Conservation (phyloP, 179 eudicot genomes). For the Beta lomatogona region DNA sequence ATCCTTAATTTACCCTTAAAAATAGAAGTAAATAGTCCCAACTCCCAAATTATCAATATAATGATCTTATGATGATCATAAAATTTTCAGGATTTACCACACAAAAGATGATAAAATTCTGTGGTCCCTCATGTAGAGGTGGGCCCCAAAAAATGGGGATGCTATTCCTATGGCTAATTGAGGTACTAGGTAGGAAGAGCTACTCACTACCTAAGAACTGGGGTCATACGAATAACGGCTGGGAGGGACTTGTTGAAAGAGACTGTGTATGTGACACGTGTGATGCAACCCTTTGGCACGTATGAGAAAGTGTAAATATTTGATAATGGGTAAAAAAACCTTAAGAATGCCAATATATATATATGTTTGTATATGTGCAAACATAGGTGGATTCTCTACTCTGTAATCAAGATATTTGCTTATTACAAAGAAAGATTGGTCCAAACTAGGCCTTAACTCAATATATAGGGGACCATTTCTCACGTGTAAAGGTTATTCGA, state of each 20-base stretch:
- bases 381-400: constrained; percentile 21
- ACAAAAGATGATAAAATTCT: background rate
- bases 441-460: constrained; percentile 1
- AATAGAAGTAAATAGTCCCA: too few relatives aligned
- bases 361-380: background rate
- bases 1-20: too few relatives aligned
- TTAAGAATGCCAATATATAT: too few relatives aligned
- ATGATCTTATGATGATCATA: too few relatives aligned
- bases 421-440: background rate
- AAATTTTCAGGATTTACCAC: too few relatives aligned
- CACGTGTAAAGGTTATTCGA: background rate
- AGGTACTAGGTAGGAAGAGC: constrained; percentile 19
- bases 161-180: background rate
- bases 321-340: too few relatives aligned
- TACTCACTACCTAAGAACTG: background rate
- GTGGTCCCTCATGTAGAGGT: background rate
- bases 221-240: constrained; percentile 30
- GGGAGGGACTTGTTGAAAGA: constrained; percentile 14
- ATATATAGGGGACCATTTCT: background rate
- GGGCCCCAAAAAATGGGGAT: constrained; percentile 10
- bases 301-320: background rate
- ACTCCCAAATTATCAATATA: too few relatives aligned
- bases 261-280: constrained; percentile 24
- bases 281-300: constrained; percentile 9
- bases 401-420: constrained; percentile 9